A percentile compares a stretch with the other conserved stretches of the same genome.
Conservation (phyloP, 805 yeast species). For the Nakazawaea pomicola region DNA sequence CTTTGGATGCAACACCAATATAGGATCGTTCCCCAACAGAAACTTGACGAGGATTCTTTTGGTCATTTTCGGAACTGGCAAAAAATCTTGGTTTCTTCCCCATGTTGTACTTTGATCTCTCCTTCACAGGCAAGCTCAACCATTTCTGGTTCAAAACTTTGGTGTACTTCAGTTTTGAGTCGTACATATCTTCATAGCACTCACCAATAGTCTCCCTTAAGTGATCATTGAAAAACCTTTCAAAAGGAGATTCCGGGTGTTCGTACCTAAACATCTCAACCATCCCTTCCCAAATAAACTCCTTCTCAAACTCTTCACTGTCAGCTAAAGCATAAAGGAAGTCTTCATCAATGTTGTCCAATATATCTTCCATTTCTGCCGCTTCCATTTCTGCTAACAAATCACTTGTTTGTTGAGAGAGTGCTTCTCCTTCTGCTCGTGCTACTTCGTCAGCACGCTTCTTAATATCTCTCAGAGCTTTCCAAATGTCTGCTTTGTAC, state of each 20-base stretch:
- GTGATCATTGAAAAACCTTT: neutral
- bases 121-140: neutral
- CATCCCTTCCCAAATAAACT: neutral
- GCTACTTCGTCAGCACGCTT: too few relatives aligned
- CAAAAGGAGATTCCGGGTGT: neutral
- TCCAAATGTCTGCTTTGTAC: too few relatives aligned
- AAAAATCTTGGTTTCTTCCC: neutral
- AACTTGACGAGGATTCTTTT: too few relatives aligned
- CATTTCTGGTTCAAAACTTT: neutral
- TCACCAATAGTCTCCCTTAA: neutral
- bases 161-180: neutral
- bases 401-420: too few relatives aligned
- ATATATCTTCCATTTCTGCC: too few relatives aligned
- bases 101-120: neutral
- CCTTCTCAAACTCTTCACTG: neutral
- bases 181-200: neutral
- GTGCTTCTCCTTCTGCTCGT: too few relatives aligned
- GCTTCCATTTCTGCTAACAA: too few relatives aligned
- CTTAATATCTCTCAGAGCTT: too few relatives aligned
- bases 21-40: too few relatives aligned
- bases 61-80: neutral
- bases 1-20: too few relatives aligned
- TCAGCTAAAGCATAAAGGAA: too few relatives aligned
- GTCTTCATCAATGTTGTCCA: too few relatives aligned
- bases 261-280: neutral